Base-by-base conservation (phyloP, 108 stramenopile species). In the Discostella pseudostelligera region DNA sequence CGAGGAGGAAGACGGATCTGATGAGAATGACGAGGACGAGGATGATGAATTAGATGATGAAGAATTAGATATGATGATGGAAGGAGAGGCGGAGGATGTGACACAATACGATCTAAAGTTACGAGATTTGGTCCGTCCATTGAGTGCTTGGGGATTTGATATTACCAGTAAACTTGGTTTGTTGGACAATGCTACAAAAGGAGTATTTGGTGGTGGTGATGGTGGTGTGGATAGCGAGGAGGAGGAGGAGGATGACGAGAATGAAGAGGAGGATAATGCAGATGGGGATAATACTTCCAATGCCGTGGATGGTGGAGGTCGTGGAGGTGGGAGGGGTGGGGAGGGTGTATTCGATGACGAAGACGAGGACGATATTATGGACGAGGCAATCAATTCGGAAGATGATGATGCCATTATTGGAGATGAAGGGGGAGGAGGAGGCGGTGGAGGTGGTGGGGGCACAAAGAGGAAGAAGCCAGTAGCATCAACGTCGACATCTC, bases 141-240 rank as follows among this genome's bases (percentile, higher is more conserved):
- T 93, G 62, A 82, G 85, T 56, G 89, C 87, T 29, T 93, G 92
- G 92, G 78, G 82, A 42, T 80, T 93, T 55, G 64, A 84, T 63
- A 51, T 93, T 19, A 72, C 80, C 9, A 85, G 87, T 11, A 93
- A 93, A 62, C 42, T 79, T 46, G 88, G 82, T n/a, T 61, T 93
- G 53, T 74, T 62, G 59, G 56, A 69, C 19, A 8, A 36, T 12
- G 72, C 62, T n/a, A n/a, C n/a, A n/a, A n/a, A n/a, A n/a, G n/a
- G n/a, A n/a, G n/a, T n/a, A n/a, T n/a, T n/a, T n/a, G n/a, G n/a
- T n/a, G n/a, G n/a, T n/a, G n/a, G n/a, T n/a, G n/a, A n/a, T n/a
- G n/a, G n/a, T n/a, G n/a, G n/a, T 20, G 64, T 68, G 13, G 59
- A 65, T 2, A 62, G 72, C 17, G 68, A 78, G 0, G 65, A 68